These are phyloP conservation scores for Corrigiola litoralis DNA, from an alignment of 179 eudicot species.

Conservation along the genomic window DNA sequence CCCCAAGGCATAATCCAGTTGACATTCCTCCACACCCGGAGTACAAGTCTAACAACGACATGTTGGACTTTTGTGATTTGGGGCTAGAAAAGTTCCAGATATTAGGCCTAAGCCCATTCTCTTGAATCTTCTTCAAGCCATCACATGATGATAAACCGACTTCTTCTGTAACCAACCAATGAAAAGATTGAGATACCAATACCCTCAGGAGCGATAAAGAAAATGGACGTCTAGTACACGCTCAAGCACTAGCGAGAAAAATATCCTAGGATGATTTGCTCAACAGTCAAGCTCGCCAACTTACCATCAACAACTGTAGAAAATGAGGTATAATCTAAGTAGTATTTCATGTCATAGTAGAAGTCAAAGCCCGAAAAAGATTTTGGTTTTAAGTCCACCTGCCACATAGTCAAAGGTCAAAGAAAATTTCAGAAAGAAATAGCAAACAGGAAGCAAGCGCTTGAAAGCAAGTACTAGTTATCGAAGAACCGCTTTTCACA, in stretches of 20 bases:
- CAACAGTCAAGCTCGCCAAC: constrained; percentile 15
- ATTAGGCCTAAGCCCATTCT: constrained; percentile 24
- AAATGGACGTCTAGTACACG: background rate
- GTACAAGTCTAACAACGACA: constrained; percentile 71
- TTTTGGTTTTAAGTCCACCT: constrained; percentile 43
- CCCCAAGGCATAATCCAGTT: constrained; percentile 89
- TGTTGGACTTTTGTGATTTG: constrained; percentile 22
- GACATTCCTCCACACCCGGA: constrained; percentile 99
- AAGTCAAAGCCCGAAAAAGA: constrained; percentile 41
- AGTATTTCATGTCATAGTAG: constrained; percentile 54
- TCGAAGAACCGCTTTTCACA: no score
- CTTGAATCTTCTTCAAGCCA: constrained; percentile 24
- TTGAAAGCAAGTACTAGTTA: constrained; percentile 4
- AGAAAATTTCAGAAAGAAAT: background rate
- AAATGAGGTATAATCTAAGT: constrained; percentile 44
- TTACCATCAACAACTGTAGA: constrained; percentile 41
- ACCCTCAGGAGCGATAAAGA: background rate
- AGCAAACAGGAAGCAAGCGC: background rate
- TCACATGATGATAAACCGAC: constrained; percentile 33
- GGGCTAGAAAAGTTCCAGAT: constrained; percentile 21
- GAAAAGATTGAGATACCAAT: constrained; percentile 6
- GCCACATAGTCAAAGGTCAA: constrained; percentile 11
- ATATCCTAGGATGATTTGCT: background rate
- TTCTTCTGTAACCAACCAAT: constrained; percentile 27
- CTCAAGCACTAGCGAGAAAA: background rate